These are phyloP conservation scores for Monoraphidium neglectum DNA, from an alignment of 139 green algal species.

Conservation along the genomic window DNA sequence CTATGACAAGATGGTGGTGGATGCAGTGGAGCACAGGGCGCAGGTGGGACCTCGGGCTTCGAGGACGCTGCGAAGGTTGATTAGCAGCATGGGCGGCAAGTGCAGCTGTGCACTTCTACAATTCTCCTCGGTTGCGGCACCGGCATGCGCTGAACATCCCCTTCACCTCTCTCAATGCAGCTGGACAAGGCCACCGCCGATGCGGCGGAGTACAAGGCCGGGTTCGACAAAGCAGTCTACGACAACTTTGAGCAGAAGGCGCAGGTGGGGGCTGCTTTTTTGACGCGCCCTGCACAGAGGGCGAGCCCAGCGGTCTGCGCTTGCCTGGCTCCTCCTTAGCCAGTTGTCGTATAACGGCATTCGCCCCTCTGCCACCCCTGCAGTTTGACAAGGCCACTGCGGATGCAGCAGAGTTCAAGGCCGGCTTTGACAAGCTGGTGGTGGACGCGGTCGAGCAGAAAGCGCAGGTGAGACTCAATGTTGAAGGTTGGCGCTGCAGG, in stretches of 20 bases:
- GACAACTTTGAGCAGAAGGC: conserved; percentile 11
- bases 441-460: conserved; percentile 4
- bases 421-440: conserved; percentile 1
- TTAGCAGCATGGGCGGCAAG: too few relatives aligned
- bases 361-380: not conserved
- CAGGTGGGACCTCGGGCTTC: too few relatives aligned
- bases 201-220: conserved; percentile 18
- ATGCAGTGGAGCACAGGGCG: not conserved
- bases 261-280: not conserved
- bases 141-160: too few relatives aligned
- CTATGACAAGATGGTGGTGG: conserved; percentile 18
- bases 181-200: conserved; percentile 17
- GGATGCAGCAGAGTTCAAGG: not conserved
- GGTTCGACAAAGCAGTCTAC: conserved; percentile 9
- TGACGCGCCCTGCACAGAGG: too few relatives aligned
- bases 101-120: too few relatives aligned
- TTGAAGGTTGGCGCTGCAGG: too few relatives aligned
- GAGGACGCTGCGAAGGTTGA: too few relatives aligned
- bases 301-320: too few relatives aligned
- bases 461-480: not conserved
- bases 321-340: too few relatives aligned
- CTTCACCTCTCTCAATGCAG: too few relatives aligned
- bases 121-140: too few relatives aligned
- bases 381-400: not conserved
- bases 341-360: too few relatives aligned